These are phyloP conservation scores for Nothomitra cinnamomea DNA, from an alignment of 2,329 filamentous ascomycete species.

Conservation along the genomic window DNA sequence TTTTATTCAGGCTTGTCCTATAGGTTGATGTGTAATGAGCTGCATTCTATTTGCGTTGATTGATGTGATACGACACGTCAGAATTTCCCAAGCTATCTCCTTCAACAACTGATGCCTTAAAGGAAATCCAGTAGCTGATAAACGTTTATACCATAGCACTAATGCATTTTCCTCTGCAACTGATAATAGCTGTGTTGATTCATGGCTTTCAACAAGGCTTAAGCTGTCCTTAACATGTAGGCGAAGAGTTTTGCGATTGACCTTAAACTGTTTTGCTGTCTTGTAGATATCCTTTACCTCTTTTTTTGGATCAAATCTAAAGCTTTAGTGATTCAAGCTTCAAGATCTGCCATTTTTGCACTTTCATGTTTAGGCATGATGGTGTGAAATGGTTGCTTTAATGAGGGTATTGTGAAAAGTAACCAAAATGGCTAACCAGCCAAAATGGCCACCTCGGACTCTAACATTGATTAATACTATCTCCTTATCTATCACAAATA, in stretches of 20 bases:
- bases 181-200: not conserved
- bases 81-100: not conserved
- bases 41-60: not conserved
- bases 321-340: not conserved
- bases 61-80: not conserved
- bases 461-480: not conserved
- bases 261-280: not conserved
- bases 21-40: no score
- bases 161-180: no score
- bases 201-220: not conserved
- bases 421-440: no score
- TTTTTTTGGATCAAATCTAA: not conserved
- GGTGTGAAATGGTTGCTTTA: no score
- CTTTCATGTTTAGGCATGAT: not conserved
- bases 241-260: not conserved
- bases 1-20: not conserved
- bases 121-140: no score
- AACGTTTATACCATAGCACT: no score
- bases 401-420: no score
- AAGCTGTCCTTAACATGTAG: not conserved
- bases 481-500: not conserved
- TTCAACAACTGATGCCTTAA: not conserved
- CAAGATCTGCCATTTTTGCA: not conserved
- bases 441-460: no score
- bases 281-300: not conserved